These are phyloP conservation scores for Phoma sp. DNA, from an alignment of 2,329 filamentous ascomycete genomes.

Conservation along the genomic window DNA sequence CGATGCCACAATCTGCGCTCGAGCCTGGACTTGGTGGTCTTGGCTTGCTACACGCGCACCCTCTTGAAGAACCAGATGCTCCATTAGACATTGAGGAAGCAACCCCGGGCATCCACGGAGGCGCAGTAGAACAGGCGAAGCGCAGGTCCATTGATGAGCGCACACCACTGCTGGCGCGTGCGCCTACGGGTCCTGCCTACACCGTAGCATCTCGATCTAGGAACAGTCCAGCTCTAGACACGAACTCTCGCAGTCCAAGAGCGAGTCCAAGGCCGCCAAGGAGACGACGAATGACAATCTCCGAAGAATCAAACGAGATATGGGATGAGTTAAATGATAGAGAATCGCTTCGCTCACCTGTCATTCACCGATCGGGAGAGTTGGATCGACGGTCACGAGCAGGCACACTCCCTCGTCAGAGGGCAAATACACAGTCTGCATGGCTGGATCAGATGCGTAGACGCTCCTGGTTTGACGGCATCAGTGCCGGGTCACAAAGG, in stretches of 20 bases:
- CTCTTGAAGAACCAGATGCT: conserved; percentile 57
- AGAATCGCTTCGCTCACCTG: conserved; percentile 35
- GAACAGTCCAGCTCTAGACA: conserved; percentile 31
- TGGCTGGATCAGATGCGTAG: conserved; percentile 45
- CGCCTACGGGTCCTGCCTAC: conserved; percentile 41
- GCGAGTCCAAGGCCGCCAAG: conserved; percentile 32
- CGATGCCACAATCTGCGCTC: conserved; percentile 67
- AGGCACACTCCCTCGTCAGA: conserved; percentile 39
- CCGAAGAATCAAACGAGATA: conserved; percentile 77
- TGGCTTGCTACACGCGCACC: conserved; percentile 75
- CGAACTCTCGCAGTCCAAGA: conserved; percentile 27
- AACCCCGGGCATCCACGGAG: conserved; percentile 36
- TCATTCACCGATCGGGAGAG: conserved; percentile 37
- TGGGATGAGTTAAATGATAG: conserved; percentile 85
- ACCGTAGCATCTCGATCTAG: conserved; percentile 29
- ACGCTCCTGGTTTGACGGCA: conserved; percentile 45
- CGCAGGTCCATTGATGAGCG: conserved; percentile 39
- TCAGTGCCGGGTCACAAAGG: conserved; percentile 26
- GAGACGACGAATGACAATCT: conserved; percentile 55
- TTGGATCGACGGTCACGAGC: conserved; percentile 40
- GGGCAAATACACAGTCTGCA: conserved; percentile 37
- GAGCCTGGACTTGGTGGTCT: conserved; percentile 85
- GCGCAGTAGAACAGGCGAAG: conserved; percentile 33
- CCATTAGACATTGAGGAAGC: conserved; percentile 39
- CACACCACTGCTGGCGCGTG: conserved; percentile 44